These are phyloP conservation scores for Gonium pectorale DNA, from an alignment of 139 green algal species.

Conservation along the genomic window DNA sequence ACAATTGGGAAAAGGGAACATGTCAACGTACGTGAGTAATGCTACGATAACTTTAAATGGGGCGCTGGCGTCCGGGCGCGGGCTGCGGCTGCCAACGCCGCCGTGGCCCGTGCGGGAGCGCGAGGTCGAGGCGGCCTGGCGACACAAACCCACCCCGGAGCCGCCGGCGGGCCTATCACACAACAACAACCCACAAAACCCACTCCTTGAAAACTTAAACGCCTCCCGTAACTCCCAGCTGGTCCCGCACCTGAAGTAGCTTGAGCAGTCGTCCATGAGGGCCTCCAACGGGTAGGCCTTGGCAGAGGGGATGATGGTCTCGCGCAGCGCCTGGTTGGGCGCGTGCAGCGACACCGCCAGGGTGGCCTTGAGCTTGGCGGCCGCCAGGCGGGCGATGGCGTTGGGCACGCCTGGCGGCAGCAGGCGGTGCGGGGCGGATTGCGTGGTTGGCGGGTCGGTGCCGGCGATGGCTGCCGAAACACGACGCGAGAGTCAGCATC, in stretches of 20 bases:
- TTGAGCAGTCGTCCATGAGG: conserved; percentile 61
- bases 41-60: too few relatives aligned
- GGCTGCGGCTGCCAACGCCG: too few relatives aligned
- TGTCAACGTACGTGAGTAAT: too few relatives aligned
- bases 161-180: too few relatives aligned
- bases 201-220: too few relatives aligned
- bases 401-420: conserved; percentile 62
- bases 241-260: conserved; percentile 74
- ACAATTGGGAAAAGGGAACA: too few relatives aligned
- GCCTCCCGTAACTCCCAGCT: too few relatives aligned
- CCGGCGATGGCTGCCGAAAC: too few relatives aligned
- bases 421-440: not conserved
- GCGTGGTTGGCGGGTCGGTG: not conserved
- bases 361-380: conserved; percentile 70
- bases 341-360: conserved; percentile 91
- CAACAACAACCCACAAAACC: too few relatives aligned
- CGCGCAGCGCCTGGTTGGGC: conserved; percentile 79
- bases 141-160: not conserved
- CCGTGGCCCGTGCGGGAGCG: not conserved
- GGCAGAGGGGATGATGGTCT: conserved; percentile 64
- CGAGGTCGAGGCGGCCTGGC: not conserved
- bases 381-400: conserved; percentile 71
- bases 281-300: conserved; percentile 89
- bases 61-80: too few relatives aligned
- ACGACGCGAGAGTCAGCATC: too few relatives aligned